These are phyloP conservation scores for Fraxinus excelsior DNA, from an alignment of 257 asterid species.

Conservation along the genomic window DNA sequence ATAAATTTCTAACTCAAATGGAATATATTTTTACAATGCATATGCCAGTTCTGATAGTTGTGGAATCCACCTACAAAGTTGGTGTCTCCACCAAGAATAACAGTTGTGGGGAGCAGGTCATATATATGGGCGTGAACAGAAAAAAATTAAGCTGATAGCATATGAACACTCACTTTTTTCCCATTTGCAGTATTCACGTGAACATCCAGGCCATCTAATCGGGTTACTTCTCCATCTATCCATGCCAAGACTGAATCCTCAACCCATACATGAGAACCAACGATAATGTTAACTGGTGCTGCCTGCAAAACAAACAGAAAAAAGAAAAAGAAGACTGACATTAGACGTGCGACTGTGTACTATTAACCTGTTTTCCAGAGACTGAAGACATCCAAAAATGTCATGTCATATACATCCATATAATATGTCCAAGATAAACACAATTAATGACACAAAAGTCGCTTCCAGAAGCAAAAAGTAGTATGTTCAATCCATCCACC, in stretches of 20 bases:
- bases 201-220: constrained; percentile 80
- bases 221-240: constrained; percentile 87
- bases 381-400: neutral
- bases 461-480: neutral
- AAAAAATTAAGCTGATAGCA: constrained; percentile 15
- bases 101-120: neutral
- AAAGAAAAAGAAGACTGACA: neutral
- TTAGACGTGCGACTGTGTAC: neutral
- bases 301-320: constrained; percentile 1
- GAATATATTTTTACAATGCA: neutral
- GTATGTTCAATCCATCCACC: neutral
- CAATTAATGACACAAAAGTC: neutral
- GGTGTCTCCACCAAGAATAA: neutral
- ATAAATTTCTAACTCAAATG: neutral
- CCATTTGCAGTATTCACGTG: constrained; percentile 78
- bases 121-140: constrained; percentile 10
- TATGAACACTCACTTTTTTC: constrained; percentile 60
- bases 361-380: neutral
- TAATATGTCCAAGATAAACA: neutral
- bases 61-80: neutral
- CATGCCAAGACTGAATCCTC: constrained; percentile 96
- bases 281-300: constrained; percentile 65
- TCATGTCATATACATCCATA: neutral
- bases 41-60: neutral
- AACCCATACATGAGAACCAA: constrained; percentile 96